Evolutionary conservation across 352 stramenopile species (phyloP).

Genomic region (Globisporangium solare): DNA sequence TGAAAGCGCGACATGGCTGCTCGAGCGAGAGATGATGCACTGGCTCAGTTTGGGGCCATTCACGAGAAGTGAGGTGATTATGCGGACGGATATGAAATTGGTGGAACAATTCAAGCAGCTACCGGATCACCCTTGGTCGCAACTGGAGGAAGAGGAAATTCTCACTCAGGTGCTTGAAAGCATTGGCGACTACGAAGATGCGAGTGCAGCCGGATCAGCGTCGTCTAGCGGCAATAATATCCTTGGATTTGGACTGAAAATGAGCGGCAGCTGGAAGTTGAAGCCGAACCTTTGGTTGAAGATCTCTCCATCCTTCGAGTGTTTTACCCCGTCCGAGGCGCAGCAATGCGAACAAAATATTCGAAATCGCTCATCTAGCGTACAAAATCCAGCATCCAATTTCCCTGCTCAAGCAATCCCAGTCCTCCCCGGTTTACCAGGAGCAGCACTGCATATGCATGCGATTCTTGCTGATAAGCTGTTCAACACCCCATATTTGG

Average conservation of each 20-base stretch:
- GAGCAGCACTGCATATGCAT: constrained; percentile 24
- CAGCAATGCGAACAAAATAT: constrained; percentile 77
- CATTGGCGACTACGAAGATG: constrained; percentile 61
- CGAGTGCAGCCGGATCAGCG: constrained; percentile 9
- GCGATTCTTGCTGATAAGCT: constrained; percentile 31
- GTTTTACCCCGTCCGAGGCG: constrained; percentile 65
- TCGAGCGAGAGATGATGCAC: constrained; percentile 74
- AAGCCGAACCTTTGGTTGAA: constrained; percentile 46
- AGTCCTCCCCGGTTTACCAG: constrained; percentile 21
- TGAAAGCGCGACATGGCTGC: constrained; percentile 31
- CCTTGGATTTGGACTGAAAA: constrained; percentile 57
- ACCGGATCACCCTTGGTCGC: constrained; percentile 37
- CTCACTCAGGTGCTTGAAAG: constrained; percentile 55
- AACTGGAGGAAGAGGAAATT: constrained; percentile 78
- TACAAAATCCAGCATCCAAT: constrained; percentile 2
- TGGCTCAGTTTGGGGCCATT: constrained; percentile 70
- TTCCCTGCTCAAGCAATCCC: constrained; percentile 18
- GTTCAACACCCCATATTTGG: constrained; percentile 43
- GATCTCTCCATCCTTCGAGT: constrained; percentile 69
- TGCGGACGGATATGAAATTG: constrained; percentile 65
- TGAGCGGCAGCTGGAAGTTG: constrained; percentile 64
- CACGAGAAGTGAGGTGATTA: constrained; percentile 59
- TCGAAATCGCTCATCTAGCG: constrained; percentile 29
- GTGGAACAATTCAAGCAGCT: constrained; percentile 73
- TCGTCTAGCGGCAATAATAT: constrained; percentile 15